phyloP scores from a whole-genome alignment of 2,329 filamentous ascomycete genomes.

The Penicillium frequentans region DNA sequence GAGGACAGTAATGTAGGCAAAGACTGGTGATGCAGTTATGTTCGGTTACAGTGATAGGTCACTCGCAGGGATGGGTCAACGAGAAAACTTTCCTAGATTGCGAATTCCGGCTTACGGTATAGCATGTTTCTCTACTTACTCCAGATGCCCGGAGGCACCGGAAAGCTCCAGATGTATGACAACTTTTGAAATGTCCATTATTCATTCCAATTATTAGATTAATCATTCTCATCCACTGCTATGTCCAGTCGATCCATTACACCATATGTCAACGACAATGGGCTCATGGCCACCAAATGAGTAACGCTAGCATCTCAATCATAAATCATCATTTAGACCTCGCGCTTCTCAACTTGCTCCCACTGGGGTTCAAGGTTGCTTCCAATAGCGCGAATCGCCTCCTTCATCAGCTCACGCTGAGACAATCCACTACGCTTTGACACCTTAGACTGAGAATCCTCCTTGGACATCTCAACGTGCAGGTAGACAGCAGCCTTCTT shows the following conservation, averaged over 20 bases:
- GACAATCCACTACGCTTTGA: constrained; percentile 28
- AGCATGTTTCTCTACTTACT: not conserved
- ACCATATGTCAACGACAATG: not conserved
- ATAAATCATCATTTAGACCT: not conserved
- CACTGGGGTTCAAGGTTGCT: constrained; percentile 28
- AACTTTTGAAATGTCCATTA: not conserved
- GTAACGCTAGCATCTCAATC: not conserved
- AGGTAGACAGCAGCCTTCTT: constrained; percentile 59
- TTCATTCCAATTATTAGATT: not conserved
- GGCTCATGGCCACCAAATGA: not conserved
- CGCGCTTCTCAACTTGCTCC: constrained; percentile 1
- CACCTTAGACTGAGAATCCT: constrained; percentile 31
- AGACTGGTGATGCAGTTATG: not conserved
- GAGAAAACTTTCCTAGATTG: not conserved
- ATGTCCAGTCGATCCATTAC: not conserved
- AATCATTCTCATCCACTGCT: not conserved
- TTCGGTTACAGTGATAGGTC: not conserved
- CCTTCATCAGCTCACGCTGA: constrained; percentile 25
- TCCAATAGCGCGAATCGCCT: constrained; percentile 31
- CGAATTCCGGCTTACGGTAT: not conserved
- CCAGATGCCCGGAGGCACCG: not conserved
- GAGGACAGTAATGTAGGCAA: not conserved
- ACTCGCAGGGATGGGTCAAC: not conserved
- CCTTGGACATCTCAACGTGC: constrained; percentile 45
- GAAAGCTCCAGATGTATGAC: not conserved